A percentile compares a stretch with the other conserved stretches of the same genome.
These are phyloP conservation scores for Penium margaritaceum DNA, from an alignment of 139 green algal species.

Conservation along the genomic window DNA sequence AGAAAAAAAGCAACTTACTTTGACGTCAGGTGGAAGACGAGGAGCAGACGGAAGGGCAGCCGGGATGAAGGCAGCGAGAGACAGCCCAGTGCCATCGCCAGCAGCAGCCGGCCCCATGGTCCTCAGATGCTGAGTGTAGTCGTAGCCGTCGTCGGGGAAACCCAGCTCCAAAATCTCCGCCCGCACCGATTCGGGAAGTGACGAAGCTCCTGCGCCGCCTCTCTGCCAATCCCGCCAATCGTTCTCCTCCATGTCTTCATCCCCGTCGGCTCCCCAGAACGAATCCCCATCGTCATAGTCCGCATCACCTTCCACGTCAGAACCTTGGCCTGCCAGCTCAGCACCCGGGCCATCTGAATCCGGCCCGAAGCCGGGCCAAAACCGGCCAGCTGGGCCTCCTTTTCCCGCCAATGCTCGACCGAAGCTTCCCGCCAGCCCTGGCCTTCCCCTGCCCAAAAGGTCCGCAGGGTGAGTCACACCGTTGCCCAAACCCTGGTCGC, in stretches of 20 bases:
- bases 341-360: too few relatives aligned
- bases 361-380: not conserved
- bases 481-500: not conserved
- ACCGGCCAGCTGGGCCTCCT: too few relatives aligned
- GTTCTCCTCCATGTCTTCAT: not conserved
- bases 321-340: too few relatives aligned
- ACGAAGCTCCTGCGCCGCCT: not conserved
- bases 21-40: too few relatives aligned
- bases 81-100: too few relatives aligned
- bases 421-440: not conserved
- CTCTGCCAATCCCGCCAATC: too few relatives aligned
- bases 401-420: not conserved
- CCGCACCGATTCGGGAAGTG: conserved; percentile 14
- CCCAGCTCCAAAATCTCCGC: conserved; percentile 46
- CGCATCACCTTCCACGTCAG: too few relatives aligned
- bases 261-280: not conserved
- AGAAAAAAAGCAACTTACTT: too few relatives aligned
- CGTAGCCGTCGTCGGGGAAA: conserved; percentile 91
- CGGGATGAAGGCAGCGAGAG: too few relatives aligned
- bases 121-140: conserved; percentile 82
- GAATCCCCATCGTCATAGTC: not conserved
- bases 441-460: too few relatives aligned
- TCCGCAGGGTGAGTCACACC: too few relatives aligned
- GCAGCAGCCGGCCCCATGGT: conserved; percentile 26
- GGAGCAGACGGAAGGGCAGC: too few relatives aligned